Conservation (phyloP, 2,329 filamentous ascomycete genomes). For the Aurifilum marmelostoma region DNA sequence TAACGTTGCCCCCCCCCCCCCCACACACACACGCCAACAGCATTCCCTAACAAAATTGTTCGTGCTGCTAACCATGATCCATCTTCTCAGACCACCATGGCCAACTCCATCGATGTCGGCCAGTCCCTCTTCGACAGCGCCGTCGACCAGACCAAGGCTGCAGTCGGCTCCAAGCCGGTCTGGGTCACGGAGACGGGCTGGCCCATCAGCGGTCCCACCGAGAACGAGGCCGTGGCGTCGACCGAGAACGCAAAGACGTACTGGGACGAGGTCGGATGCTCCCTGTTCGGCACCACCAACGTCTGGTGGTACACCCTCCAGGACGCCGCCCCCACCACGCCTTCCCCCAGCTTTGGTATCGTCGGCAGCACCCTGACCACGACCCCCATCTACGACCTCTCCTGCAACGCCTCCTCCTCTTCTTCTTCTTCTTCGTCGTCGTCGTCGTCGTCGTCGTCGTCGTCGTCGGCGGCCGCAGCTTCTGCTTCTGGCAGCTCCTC, state of each 20-base stretch:
- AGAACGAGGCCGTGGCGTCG: slow-evolving; percentile 22
- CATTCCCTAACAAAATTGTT: no score
- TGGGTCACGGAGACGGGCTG: slow-evolving; percentile 30
- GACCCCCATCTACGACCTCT: slow-evolving; percentile 66
- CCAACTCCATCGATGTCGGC: slow-evolving; percentile 67
- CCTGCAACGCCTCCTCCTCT: slow-evolving; percentile 53
- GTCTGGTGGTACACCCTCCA: slow-evolving; percentile 80
- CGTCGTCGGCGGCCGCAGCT: background rate
- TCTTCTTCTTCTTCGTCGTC: slow-evolving; percentile 34
- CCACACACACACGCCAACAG: no score
- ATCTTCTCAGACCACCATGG: slow-evolving; percentile 68
- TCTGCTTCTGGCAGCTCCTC: background rate
- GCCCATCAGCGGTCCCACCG: slow-evolving; percentile 25
- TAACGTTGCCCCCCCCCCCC: background rate
- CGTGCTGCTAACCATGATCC: slow-evolving; percentile 40
- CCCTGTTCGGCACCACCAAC: slow-evolving; percentile 63
- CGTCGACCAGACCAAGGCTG: slow-evolving; percentile 60
- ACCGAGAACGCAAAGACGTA: slow-evolving; percentile 69
- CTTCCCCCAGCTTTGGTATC: slow-evolving; percentile 73
- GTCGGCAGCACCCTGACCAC: slow-evolving; percentile 57
- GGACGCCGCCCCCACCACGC: slow-evolving; percentile 63
- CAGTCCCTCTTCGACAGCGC: slow-evolving; percentile 71
- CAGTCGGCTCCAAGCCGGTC: slow-evolving; percentile 40
- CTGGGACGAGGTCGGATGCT: slow-evolving; percentile 81
- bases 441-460: slow-evolving; percentile 15